A percentile compares a stretch with the other conserved stretches of the same genome.
Conservation (phyloP, 441 rosid genomes). For the Erodium moschatum region DNA sequence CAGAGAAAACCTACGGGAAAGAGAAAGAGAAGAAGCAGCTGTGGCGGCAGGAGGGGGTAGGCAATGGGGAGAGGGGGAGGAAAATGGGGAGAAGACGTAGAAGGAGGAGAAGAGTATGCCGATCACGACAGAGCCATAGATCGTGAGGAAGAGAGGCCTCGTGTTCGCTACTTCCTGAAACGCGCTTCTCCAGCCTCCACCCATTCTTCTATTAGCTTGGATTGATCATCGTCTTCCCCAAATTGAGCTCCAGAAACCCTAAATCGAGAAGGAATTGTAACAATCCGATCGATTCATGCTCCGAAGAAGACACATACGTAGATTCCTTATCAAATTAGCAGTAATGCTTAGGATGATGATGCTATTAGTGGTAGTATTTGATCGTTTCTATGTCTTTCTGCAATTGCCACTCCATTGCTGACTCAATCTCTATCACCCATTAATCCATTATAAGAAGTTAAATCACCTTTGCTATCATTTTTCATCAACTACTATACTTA, state of each 20-base stretch:
- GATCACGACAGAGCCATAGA: slow-evolving; percentile 69
- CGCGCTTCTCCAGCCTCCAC: slow-evolving; percentile 57
- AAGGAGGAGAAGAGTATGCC: slow-evolving; percentile 69
- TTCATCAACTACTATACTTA: no score
- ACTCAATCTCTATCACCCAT: no score
- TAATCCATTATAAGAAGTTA: no score
- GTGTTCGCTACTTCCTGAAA: slow-evolving; percentile 56
- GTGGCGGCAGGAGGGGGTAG: slow-evolving; percentile 42
- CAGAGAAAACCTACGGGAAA: slow-evolving; percentile 24
- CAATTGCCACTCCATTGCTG: no score
- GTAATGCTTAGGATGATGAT: no score
- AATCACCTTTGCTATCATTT: no score
- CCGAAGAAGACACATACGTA: background rate
- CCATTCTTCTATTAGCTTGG: slow-evolving; percentile 21
- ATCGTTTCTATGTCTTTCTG: no score
- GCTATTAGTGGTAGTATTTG: no score
- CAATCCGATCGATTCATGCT: background rate
- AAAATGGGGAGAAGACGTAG: slow-evolving; percentile 71
- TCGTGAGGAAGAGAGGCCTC: slow-evolving; percentile 73
- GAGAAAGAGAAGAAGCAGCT: slow-evolving; percentile 23
- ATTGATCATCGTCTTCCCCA: no score
- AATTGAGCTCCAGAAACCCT: background rate
- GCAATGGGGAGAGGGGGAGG: slow-evolving; percentile 31
- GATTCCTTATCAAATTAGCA: no score
- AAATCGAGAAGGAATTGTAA: background rate